A percentile compares a stretch with the other conserved stretches of the same genome.
Evolutionary conservation across 1,139 yeast genomes (phyloP).

Genomic region (Arxiozyma bovina): DNA sequence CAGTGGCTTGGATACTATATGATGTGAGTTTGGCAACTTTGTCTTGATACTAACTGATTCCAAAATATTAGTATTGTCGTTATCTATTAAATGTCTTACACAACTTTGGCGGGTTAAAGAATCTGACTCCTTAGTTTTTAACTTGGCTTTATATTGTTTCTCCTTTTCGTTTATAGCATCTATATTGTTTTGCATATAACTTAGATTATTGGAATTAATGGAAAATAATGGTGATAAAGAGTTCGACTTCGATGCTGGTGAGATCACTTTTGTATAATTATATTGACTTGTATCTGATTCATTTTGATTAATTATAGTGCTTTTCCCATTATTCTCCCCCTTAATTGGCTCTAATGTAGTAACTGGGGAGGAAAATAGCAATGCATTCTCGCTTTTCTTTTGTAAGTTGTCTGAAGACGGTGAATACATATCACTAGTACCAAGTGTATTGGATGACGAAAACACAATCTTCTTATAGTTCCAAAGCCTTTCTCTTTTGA

Average conservation of each 20-base stretch:
- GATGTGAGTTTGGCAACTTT: not conserved
- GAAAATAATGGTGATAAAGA: not conserved
- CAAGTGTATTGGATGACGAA: conserved; percentile 2
- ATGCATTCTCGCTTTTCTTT: not conserved
- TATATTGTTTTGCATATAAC: not conserved
- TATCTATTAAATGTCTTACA: conserved; percentile 14
- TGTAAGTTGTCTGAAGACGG: not conserved
- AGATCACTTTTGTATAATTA: not conserved
- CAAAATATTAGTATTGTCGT: conserved; percentile 4
- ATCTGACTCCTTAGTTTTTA: conserved; percentile 20
- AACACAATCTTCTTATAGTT: conserved; percentile 15
- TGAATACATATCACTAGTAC: not conserved
- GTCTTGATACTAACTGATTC: not conserved
- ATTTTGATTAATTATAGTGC: not conserved
- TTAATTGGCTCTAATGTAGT: not conserved
- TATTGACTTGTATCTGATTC: not conserved
- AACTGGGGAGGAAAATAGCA: not conserved
- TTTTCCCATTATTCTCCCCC: not conserved
- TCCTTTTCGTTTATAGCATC: conserved; percentile 4
- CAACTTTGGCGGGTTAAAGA: conserved; percentile 16
- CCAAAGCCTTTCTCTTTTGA: conserved; percentile 27
- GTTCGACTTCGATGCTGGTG: not conserved
- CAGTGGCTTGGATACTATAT: conserved; percentile 18
- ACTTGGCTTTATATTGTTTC: conserved; percentile 12
- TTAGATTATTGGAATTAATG: not conserved